A percentile compares a stretch with the other conserved stretches of the same genome.
Conservation (phyloP, 768 basidiomycete species). For the Lactarius sanguifluus region DNA sequence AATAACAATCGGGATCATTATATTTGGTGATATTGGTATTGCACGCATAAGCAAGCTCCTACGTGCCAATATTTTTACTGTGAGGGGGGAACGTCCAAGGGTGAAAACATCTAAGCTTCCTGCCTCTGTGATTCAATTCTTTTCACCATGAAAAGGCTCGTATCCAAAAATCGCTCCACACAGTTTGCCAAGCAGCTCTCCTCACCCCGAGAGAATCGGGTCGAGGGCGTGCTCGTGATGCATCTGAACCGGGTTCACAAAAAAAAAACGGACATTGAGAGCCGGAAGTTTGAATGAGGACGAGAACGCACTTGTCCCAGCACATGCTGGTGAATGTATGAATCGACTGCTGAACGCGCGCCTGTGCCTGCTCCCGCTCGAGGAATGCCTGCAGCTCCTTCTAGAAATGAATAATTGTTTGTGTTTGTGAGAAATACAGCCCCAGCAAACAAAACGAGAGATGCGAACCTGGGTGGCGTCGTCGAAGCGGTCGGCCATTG, state of each 20-base stretch:
- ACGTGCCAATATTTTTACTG: constrained; percentile 10
- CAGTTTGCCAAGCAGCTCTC: constrained; percentile 84
- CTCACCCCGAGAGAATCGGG: constrained; percentile 76
- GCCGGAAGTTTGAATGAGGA: constrained; percentile 9
- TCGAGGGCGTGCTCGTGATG: constrained; percentile 74
- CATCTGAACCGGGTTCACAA: constrained; percentile 51
- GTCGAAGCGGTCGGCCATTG: constrained; percentile 66
- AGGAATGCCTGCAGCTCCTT: constrained; percentile 81
- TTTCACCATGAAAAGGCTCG: constrained; percentile 77
- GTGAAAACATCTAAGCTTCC: constrained; percentile 29
- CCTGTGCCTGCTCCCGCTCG: constrained; percentile 80
- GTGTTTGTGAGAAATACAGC: constrained; percentile 2
- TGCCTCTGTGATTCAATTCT: constrained; percentile 45
- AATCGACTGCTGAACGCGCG: constrained; percentile 63
- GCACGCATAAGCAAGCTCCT: constrained; percentile 4
- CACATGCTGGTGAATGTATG: constrained; percentile 81
- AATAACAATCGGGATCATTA: neutral
- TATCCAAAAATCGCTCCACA: constrained; percentile 90
- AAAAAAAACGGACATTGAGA: neutral
- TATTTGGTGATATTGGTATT: constrained; percentile 8
- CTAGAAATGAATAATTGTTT: constrained; percentile 40
- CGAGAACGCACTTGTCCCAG: constrained; percentile 82
- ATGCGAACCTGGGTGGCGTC: constrained; percentile 66
- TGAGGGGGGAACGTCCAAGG: constrained; percentile 12
- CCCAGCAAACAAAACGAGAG: constrained; percentile 9